These are phyloP conservation scores for Trypanosoma conorhini DNA, from an alignment of 208 protist species.

Conservation along the genomic window DNA sequence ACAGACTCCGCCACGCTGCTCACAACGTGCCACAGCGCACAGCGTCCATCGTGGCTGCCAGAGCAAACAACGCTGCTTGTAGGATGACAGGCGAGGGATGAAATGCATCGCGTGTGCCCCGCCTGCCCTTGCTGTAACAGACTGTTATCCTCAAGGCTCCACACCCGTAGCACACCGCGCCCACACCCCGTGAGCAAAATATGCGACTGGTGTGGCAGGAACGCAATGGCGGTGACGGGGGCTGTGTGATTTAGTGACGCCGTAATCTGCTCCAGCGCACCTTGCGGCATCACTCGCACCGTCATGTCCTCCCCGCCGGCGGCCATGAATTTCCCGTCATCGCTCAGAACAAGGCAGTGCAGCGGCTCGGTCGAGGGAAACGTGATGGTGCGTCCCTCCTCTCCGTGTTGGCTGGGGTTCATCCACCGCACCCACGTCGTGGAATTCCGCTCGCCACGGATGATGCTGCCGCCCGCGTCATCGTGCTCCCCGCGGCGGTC, in stretches of 20 bases:
- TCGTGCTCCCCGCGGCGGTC: not conserved
- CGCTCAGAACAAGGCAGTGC: slow-evolving; percentile 49
- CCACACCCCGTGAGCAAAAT: slow-evolving; percentile 90
- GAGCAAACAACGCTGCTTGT: slow-evolving; percentile 52
- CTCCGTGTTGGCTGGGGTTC: slow-evolving; percentile 60
- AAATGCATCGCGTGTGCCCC: slow-evolving; percentile 61
- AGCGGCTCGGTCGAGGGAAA: slow-evolving; percentile 47
- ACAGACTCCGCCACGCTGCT: slow-evolving; percentile 13
- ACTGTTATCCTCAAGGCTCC: slow-evolving; percentile 68
- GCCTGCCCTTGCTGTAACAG: slow-evolving; percentile 49
- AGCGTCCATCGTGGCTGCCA: slow-evolving; percentile 54
- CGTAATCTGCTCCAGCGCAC: slow-evolving; percentile 32
- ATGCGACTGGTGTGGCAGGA: slow-evolving; percentile 63
- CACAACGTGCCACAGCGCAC: slow-evolving; percentile 62
- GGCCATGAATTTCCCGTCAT: slow-evolving; percentile 54
- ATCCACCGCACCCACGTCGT: slow-evolving; percentile 69
- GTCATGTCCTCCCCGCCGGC: slow-evolving; percentile 52
- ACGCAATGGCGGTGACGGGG: slow-evolving; percentile 62
- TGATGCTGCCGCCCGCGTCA: not conserved
- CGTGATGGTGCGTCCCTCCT: slow-evolving; percentile 35
- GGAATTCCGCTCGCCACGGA: not conserved
- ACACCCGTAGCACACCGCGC: slow-evolving; percentile 87
- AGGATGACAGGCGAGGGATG: slow-evolving; percentile 58
- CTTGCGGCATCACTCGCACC: slow-evolving; percentile 39
- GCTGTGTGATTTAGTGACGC: slow-evolving; percentile 33